These are phyloP conservation scores for Gaeumannomyces sp. DNA, from an alignment of 2,329 filamentous ascomycete genomes.

Conservation along the genomic window DNA sequence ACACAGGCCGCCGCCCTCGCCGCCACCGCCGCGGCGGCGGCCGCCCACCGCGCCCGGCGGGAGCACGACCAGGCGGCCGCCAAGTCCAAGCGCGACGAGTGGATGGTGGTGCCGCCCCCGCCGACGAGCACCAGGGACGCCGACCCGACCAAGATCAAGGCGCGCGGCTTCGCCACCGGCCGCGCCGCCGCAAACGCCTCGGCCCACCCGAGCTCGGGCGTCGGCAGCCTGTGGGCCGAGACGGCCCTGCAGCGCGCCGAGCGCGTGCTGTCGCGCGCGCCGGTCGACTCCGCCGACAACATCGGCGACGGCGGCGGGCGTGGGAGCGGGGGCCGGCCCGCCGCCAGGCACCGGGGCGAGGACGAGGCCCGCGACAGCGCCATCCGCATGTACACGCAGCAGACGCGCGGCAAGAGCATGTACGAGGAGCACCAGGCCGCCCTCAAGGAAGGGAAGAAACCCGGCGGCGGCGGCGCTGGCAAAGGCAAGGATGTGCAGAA, in stretches of 20 bases:
- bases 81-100: slow-evolving; percentile 68
- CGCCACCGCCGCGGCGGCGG: slow-evolving; percentile 29
- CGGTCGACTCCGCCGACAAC: slow-evolving; percentile 53
- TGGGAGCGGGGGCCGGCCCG: slow-evolving; percentile 39
- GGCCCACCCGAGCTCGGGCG: slow-evolving; percentile 30
- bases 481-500: slow-evolving; percentile 21
- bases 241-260: slow-evolving; percentile 83
- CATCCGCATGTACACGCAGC: slow-evolving; percentile 44
- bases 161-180: slow-evolving; percentile 73
- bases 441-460: slow-evolving; percentile 21
- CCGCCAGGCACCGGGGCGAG: slow-evolving; percentile 33
- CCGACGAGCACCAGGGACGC: slow-evolving; percentile 44
- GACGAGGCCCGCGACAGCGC: slow-evolving; percentile 48
- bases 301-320: too few relatives aligned
- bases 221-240: slow-evolving; percentile 80
- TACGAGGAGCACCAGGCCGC: slow-evolving; percentile 50
- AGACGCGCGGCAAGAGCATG: slow-evolving; percentile 50
- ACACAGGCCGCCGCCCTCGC: not conserved
- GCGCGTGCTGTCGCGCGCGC: slow-evolving; percentile 39
- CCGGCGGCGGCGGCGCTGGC: slow-evolving; percentile 24
- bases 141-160: slow-evolving; percentile 79
- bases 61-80: slow-evolving; percentile 17
- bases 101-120: slow-evolving; percentile 68
- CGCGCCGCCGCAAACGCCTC: slow-evolving; percentile 29
- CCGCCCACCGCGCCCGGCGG: slow-evolving; percentile 27